Percentiles rank a stretch among this genome's conserved stretches.
Evolutionary conservation across 331 rosid species (phyloP).

Genomic region (Quercus phellos): DNA sequence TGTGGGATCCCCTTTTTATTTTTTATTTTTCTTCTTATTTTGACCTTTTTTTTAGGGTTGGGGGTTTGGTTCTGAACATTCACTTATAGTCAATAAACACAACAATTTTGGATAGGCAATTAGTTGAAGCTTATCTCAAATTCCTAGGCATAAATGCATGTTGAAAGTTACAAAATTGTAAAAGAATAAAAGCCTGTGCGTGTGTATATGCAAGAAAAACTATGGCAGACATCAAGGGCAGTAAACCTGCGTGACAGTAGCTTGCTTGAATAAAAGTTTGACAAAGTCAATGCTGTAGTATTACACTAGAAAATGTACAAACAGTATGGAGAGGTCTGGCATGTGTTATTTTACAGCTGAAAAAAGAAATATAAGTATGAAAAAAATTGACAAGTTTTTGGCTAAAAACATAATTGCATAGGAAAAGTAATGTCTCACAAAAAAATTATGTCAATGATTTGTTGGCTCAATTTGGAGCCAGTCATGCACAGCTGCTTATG

Average conservation of each 20-base stretch:
- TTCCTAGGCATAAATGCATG: background rate
- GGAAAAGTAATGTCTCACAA: background rate
- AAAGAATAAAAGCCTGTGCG: background rate
- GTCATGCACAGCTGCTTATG: constrained; percentile 1
- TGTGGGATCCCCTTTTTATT: no score
- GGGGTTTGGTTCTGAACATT: background rate
- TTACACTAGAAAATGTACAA: background rate
- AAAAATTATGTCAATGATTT: background rate
- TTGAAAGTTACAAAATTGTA: background rate
- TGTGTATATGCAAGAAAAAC: background rate
- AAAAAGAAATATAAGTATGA: background rate
- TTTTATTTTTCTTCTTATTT: no score
- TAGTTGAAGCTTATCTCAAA: background rate
- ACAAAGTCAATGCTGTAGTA: background rate
- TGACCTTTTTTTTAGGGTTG: background rate
- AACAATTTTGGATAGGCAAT: background rate
- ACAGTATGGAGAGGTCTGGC: background rate
- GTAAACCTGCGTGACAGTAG: background rate
- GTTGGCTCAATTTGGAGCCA: background rate
- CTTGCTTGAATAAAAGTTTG: background rate
- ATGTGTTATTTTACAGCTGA: background rate
- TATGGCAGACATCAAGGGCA: background rate
- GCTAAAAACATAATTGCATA: background rate
- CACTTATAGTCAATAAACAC: background rate
- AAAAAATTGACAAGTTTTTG: background rate